phyloP scores from a whole-genome alignment of 495 filamentous ascomycete genomes.

The Paragyromitra xinjiangensis region DNA sequence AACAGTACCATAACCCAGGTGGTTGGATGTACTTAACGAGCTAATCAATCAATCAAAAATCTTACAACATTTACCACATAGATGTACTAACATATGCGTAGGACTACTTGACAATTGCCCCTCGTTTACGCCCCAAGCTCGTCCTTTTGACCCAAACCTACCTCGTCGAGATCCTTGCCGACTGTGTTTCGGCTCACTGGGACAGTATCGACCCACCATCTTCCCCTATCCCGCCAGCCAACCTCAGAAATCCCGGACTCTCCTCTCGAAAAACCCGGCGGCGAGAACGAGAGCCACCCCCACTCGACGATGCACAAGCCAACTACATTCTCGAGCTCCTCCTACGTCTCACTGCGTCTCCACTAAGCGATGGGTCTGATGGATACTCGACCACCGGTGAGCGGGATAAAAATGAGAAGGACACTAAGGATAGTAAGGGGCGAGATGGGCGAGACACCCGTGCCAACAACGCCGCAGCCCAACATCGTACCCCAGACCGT shows the following conservation, averaged over 20 bases:
- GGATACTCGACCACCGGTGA: conserved; percentile 45
- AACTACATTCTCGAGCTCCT: conserved; percentile 56
- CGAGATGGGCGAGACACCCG: conserved; percentile 7
- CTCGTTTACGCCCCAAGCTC: conserved; percentile 62
- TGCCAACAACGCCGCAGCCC: conserved; percentile 2
- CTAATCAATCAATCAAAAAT: conserved; percentile 46
- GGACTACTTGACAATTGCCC: conserved; percentile 31
- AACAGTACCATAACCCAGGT: too few species aligned
- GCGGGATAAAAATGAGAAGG: conserved; percentile 59
- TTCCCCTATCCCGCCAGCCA: conserved; percentile 47
- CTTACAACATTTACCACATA: conserved; percentile 61
- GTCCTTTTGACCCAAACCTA: conserved; percentile 69
- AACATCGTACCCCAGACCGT: conserved; percentile 1
- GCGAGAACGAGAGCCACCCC: conserved; percentile 56
- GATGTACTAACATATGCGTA: conserved; percentile 38
- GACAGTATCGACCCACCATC: conserved; percentile 59
- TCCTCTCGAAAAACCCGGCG: conserved; percentile 47
- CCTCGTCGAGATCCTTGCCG: conserved; percentile 68
- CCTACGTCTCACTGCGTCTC: conserved; percentile 52
- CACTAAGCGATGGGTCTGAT: conserved; percentile 36
- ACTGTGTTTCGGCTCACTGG: conserved; percentile 71
- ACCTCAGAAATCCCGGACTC: conserved; percentile 47
- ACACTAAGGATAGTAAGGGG: conserved; percentile 24
- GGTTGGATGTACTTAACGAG: too few species aligned
- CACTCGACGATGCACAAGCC: conserved; percentile 57